Evolutionary conservation across 805 yeast species (phyloP), one percentile per base, ranked within the genome.

Genomic region (Yamadazyma sp.): DNA sequence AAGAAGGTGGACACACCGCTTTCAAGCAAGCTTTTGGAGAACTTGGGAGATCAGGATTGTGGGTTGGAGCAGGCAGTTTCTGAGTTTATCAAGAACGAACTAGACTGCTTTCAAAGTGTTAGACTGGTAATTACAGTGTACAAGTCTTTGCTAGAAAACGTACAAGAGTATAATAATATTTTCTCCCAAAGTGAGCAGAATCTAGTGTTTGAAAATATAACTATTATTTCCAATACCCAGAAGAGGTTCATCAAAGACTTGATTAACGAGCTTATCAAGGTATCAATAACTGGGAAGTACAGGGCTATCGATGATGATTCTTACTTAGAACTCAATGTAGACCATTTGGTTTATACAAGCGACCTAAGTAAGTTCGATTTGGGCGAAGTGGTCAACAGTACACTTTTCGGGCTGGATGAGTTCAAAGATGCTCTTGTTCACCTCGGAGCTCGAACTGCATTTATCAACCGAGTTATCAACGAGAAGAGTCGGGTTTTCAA

Each of bases 141-240:
- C 34, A 49, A 65, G 7, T 55, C 60, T 5, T 46, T 60, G 8
- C 45, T 67, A 17, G 50, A 50, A 27, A 57, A 53, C 30, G 55
- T 60, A 5, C 45, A 41, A 19, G 52, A 53, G 18, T 57, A 54
- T 29, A 53, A 50, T 15, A 47, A 60, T 31, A 57, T 62, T 10
- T 47, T 72, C 8, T 47, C 62, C 17, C 35, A 48, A 4, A 53
- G 53, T 16, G 74, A 72, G 21, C 65, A 64, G 37, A 30, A 61
- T 4, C 37, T 62, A 6, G 45, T 75, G 2, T 73, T 75, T 54
- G 73, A 75, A 1, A 71, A 72, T 44, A 46, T 71, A 25, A 66
- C 57, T 11, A 59, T 70, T 1, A 58, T 74, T 21, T 38, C 59
- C 5, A 62, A 65, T 7, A 47, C 70, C n/a, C 47, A 47, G 16